Percentiles rank a stretch among this genome's conserved stretches.
Conservation (phyloP, 148 eudicot species). For the Rhododendron mucronatum region DNA sequence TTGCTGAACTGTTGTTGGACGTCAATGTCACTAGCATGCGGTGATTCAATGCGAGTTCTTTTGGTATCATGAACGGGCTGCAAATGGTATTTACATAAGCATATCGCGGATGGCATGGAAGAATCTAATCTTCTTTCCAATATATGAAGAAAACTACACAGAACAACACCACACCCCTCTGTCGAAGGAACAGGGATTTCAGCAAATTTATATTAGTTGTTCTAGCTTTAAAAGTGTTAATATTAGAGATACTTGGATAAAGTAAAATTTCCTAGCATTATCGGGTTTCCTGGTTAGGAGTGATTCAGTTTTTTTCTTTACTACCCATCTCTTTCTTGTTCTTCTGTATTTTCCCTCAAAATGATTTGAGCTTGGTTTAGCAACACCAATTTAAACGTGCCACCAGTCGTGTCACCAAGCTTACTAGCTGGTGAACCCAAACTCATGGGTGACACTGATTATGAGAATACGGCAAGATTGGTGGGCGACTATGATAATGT, state of each 20-base stretch:
- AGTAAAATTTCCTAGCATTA: not conserved
- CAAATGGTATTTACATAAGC: not conserved
- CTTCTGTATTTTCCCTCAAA: not conserved
- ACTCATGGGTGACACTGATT: not conserved
- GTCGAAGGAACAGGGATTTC: not conserved
- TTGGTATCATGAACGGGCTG: constrained; percentile 9
- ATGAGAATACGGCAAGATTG: not conserved
- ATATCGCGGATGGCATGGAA: not conserved
- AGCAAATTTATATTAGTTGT: not conserved
- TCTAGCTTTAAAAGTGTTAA: not conserved
- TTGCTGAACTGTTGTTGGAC: not conserved
- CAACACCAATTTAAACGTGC: not conserved
- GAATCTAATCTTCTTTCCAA: not conserved
- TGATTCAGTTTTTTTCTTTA: not conserved
- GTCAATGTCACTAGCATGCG: not conserved
- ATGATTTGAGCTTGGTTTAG: not conserved
- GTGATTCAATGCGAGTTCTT: not conserved
- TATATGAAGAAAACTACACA: not conserved
- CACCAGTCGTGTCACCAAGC: not conserved
- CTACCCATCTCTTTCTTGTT: not conserved
- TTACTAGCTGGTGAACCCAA: not conserved
- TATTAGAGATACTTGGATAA: not conserved
- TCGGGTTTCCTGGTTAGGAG: not conserved
- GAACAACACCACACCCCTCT: not conserved
- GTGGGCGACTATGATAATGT: no score